Evolutionary conservation across 148 eudicot species (phyloP), one percentile per base, ranked within the genome.

Genomic region (Rhododendron williamsianum): DNA sequence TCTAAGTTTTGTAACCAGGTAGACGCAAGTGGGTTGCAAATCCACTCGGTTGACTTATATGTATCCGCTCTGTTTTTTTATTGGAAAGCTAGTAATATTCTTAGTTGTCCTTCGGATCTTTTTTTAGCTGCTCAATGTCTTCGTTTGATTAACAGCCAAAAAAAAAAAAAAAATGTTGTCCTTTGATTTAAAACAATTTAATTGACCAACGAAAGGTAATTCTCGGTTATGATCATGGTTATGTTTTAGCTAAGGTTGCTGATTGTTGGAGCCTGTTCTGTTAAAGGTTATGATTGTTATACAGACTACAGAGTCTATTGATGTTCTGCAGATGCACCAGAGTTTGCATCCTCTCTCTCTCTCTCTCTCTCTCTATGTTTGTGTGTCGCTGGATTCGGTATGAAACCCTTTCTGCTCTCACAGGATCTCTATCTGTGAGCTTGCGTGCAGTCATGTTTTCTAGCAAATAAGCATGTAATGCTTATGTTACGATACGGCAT

Each of bases 1-100:
- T 94, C 85, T 94, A 86, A 90, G 83, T 80, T 85, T 46, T 79
- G 86, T 78, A 35, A n/a, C 60, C 25, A 56, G 52, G 63, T 63
- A 56, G 45, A 35, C 35, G 48, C 41, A 76, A 65, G 69, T 56
- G 35, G 48, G 81, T 58, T 48, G 11, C n/a, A 21, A 45, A 46
- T 38, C 56, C 56, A 5, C 78, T 74, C 19, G 15, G 41, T 86
- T 82, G 79, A 56, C 74, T n/a, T 23, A 41, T 76, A 58, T 76
- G 38, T 41, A 58, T 56, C n/a, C n/a, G 82, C 19, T 38, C n/a
- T 56, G 63, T 60, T 77, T 35, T 84, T 6, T 71, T 4, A 3
- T 6, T 56, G 1, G 54, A 18, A 67, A 45, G 43, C 5, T 38
- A 35, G 52, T 65, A 67, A 23, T 16, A 67, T 41, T 82, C 10